Evolutionary conservation across 257 asterid species (phyloP).

Genomic region (Schizonepeta tenuifolia): DNA sequence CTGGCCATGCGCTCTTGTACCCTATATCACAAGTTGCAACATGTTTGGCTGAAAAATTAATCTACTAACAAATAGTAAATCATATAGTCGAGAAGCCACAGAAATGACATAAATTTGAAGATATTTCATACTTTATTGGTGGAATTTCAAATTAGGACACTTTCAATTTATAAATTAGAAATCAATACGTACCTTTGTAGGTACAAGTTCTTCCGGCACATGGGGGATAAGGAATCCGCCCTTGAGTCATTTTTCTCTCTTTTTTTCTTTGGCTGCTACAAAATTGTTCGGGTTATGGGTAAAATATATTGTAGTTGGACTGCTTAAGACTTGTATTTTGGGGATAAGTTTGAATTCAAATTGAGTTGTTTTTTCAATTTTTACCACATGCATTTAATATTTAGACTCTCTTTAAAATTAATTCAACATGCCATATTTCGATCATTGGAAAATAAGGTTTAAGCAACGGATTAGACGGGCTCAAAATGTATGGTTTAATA

Average conservation of each 20-base stretch:
- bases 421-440: not conserved
- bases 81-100: not conserved
- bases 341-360: not conserved
- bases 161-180: too few relatives aligned
- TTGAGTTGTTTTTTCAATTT: not conserved
- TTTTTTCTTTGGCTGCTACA: too few relatives aligned
- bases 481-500: too few relatives aligned
- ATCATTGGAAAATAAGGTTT: not conserved
- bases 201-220: not conserved
- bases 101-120: too few relatives aligned
- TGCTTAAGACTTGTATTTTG: not conserved
- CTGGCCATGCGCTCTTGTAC: not conserved
- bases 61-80: not conserved
- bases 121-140: too few relatives aligned
- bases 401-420: not conserved
- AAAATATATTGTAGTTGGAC: too few relatives aligned
- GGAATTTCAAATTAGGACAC: too few relatives aligned
- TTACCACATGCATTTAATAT: not conserved
- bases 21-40: not conserved
- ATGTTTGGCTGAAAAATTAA: too few relatives aligned
- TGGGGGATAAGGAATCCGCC: conserved; percentile 17
- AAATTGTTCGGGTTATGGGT: not conserved
- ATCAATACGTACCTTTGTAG: not conserved
- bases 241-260: not conserved
- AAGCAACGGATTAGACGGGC: too few relatives aligned